These are phyloP conservation scores for Mycena floridula DNA, from an alignment of 768 basidiomycete species.

Conservation along the genomic window DNA sequence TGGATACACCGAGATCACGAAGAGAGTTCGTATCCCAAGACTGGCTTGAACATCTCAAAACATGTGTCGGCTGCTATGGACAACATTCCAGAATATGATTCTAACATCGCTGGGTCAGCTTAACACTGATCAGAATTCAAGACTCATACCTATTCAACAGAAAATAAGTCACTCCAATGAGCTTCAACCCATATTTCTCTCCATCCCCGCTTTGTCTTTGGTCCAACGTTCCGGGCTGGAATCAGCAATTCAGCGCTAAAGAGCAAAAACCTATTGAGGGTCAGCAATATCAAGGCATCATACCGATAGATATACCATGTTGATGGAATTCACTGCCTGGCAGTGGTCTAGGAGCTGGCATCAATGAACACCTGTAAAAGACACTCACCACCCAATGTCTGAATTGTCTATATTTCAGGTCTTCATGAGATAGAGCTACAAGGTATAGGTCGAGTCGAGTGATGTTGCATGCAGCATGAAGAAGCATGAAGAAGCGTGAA, in stretches of 20 bases:
- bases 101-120: no score
- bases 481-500: no score
- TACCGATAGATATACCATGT: constrained; percentile 41
- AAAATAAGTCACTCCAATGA: constrained; percentile 58
- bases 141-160: no score
- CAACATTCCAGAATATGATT: no score
- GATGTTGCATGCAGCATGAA: constrained; percentile 17
- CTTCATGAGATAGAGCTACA: constrained; percentile 45
- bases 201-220: constrained; percentile 54
- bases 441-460: constrained; percentile 29
- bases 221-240: constrained; percentile 29
- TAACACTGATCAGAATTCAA: no score
- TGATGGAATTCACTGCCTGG: constrained; percentile 49
- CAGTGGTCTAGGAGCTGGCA: constrained; percentile 49
- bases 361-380: neutral
- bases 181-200: constrained; percentile 40
- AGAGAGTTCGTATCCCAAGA: no score
- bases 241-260: constrained; percentile 29
- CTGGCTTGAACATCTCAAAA: no score
- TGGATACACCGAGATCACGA: no score
- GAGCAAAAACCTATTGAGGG: constrained; percentile 55
- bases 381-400: constrained; percentile 50
- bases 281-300: no score
- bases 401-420: constrained; percentile 46
- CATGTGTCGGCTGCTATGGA: no score